These are phyloP conservation scores for Vitis rupestris DNA, from an alignment of 164 flowering plant genomes.

Conservation along the genomic window DNA sequence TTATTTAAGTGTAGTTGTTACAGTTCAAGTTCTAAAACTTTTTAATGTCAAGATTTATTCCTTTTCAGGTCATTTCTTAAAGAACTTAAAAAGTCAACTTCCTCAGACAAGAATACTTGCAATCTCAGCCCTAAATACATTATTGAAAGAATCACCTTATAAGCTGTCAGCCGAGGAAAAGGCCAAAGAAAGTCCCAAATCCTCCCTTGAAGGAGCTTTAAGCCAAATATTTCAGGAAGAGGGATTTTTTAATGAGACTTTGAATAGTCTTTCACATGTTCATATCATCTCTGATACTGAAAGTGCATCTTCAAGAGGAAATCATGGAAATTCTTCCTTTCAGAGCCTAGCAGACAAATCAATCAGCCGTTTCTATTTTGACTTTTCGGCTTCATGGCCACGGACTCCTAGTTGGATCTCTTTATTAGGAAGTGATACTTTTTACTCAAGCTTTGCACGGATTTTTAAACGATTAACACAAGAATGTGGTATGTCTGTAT, in stretches of 20 bases:
- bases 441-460: conserved; percentile 87
- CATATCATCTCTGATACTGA: conserved; percentile 80
- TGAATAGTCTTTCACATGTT: conserved; percentile 86
- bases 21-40: conserved; percentile 3
- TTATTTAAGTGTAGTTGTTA: not conserved
- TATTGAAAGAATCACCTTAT: conserved; percentile 86
- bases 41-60: conserved; percentile 8
- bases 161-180: conserved; percentile 41
- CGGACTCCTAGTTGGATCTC: conserved; percentile 98
- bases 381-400: conserved; percentile 96
- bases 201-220: conserved; percentile 79
- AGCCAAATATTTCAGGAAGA: conserved; percentile 74
- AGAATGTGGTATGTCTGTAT: conserved; percentile 91
- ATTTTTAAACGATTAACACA: conserved; percentile 87
- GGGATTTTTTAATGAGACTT: conserved; percentile 75
- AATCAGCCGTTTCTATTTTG: conserved; percentile 90
- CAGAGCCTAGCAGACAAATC: conserved; percentile 92
- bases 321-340: conserved; percentile 58
- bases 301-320: conserved; percentile 66
- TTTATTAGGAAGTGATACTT: conserved; percentile 73
- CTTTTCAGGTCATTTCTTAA: conserved; percentile 83
- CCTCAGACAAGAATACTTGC: conserved; percentile 98
- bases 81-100: conserved; percentile 85
- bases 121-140: conserved; percentile 85
- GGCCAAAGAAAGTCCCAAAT: conserved; percentile 32